Evolutionary conservation across 148 eudicot species (phyloP).

Genomic region (Bassia scoparia): DNA sequence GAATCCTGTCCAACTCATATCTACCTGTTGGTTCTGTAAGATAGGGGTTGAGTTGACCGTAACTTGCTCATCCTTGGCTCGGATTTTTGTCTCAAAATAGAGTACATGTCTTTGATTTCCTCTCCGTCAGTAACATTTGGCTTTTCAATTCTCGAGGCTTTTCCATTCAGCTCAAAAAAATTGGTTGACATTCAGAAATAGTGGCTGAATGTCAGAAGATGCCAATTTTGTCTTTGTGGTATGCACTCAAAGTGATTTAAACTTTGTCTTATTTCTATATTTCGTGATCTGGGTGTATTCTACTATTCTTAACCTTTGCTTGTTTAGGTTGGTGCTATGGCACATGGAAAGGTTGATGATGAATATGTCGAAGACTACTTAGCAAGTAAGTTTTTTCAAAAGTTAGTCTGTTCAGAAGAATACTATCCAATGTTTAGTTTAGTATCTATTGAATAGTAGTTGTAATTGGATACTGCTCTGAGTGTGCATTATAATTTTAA

Average conservation of each 20-base stretch:
- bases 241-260: conserved; percentile 22
- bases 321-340: conserved; percentile 94
- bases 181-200: conserved; percentile 74
- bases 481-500: not conserved
- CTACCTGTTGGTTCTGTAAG: conserved; percentile 66
- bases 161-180: conserved; percentile 86
- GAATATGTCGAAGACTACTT: conserved; percentile 72
- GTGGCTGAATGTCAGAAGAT: conserved; percentile 58
- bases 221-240: conserved; percentile 85
- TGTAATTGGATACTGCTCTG: not conserved
- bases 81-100: too few species aligned
- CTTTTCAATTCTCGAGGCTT: conserved; percentile 48
- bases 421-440: not conserved
- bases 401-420: not conserved
- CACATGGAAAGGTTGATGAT: conserved; percentile 82
- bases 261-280: not conserved
- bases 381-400: conserved; percentile 45
- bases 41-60: conserved; percentile 66
- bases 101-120: too few species aligned
- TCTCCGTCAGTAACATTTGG: conserved; percentile 17
- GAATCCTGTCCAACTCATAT: conserved; percentile 94
- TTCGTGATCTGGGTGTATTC: not conserved
- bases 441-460: not conserved
- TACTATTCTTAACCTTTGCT: conserved; percentile 18
- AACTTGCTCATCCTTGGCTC: too few species aligned